phyloP scores from a whole-genome alignment of 2,329 filamentous ascomycete genomes.

The Tolypocladium inflatum region DNA sequence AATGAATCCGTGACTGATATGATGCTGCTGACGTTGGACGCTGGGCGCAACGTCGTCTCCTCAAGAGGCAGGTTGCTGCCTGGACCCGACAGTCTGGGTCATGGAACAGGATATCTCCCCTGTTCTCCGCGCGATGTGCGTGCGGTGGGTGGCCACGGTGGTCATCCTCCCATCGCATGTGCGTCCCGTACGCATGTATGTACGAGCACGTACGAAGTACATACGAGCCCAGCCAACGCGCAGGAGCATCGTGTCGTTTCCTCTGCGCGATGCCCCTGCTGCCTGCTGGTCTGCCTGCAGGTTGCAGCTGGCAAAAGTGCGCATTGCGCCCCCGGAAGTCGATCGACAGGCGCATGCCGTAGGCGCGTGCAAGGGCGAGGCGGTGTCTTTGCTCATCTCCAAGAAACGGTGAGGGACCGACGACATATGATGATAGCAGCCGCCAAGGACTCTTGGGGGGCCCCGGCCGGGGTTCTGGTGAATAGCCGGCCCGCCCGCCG shows the following conservation, averaged over 20 bases:
- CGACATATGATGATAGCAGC: not conserved
- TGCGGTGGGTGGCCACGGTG: not conserved
- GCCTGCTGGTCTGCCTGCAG: not conserved
- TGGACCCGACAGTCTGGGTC: conserved; percentile 7
- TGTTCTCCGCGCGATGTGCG: not conserved
- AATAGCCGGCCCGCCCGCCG: not conserved
- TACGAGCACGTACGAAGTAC: not conserved
- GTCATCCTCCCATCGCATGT: not conserved
- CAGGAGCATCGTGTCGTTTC: not conserved
- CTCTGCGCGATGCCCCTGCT: not conserved
- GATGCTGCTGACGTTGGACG: conserved; percentile 3
- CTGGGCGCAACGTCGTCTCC: conserved; percentile 3
- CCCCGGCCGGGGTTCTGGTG: not conserved
- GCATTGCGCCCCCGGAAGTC: not conserved
- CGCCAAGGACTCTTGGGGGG: not conserved
- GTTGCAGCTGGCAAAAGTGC: not conserved
- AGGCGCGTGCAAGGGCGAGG: not conserved
- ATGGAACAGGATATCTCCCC: not conserved
- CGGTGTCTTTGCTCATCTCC: not conserved
- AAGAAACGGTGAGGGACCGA: not conserved
- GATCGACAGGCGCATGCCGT: not conserved
- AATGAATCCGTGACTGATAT: not conserved
- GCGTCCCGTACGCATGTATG: not conserved
- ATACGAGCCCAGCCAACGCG: not conserved
- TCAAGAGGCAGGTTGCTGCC: conserved; percentile 3